These are phyloP conservation scores for Rachicladosporium sp. DNA, from an alignment of 2,329 filamentous ascomycete species.

Conservation along the genomic window DNA sequence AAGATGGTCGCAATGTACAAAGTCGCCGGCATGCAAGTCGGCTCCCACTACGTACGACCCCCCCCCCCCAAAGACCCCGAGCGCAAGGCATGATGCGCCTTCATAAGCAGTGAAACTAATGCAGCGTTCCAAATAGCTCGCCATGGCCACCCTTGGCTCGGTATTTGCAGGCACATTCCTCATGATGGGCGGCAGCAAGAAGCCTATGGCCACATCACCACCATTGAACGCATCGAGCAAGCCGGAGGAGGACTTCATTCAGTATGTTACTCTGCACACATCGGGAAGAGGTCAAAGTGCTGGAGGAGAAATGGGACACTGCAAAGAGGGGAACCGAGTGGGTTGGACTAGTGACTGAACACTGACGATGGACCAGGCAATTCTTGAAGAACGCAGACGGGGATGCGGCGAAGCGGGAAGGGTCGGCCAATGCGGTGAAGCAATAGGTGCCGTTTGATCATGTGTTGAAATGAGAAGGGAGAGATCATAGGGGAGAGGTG, in stretches of 20 bases:
- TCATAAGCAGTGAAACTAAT: neutral
- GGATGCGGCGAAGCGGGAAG: too few species aligned
- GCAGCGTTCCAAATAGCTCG: conserved; percentile 34
- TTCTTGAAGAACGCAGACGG: too few species aligned
- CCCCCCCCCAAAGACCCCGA: neutral
- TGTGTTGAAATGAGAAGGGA: too few species aligned
- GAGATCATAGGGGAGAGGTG: too few species aligned
- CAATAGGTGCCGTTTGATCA: too few species aligned
- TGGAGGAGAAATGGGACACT: too few species aligned
- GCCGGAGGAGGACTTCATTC: conserved; percentile 57
- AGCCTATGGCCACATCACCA: conserved; percentile 37
- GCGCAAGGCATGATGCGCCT: neutral
- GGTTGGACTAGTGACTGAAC: too few species aligned
- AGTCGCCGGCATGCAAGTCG: conserved; percentile 39
- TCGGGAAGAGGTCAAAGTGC: too few species aligned
- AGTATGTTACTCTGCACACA: conserved; percentile 35
- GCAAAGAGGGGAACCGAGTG: too few species aligned
- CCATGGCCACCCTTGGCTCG: conserved; percentile 44
- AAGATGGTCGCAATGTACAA: conserved; percentile 41
- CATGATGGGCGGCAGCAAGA: conserved; percentile 34
- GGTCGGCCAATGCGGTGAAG: too few species aligned
- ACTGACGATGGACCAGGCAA: too few species aligned
- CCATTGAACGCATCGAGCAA: conserved; percentile 53
- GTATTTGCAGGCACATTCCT: conserved; percentile 35
- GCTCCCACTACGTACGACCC: conserved; percentile 40